Percentiles rank a stretch among this genome's conserved stretches.
Evolutionary conservation across 2,329 filamentous ascomycete species (phyloP).

Genomic region (Aspergillus pseudotamarii): DNA sequence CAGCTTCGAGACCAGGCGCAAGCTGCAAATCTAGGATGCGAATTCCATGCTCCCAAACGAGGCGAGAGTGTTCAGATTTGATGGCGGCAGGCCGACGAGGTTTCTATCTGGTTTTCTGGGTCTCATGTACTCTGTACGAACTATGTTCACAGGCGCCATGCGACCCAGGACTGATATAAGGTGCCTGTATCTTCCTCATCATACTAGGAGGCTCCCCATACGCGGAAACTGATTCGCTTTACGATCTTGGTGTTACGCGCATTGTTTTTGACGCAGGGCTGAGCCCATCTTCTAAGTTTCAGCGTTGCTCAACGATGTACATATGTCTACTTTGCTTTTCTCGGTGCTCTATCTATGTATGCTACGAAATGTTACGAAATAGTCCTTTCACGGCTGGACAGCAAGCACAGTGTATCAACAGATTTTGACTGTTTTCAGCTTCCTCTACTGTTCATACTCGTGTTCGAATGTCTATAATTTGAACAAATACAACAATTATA

Average conservation of each 20-base stretch:
- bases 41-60: slow-evolving; percentile 71
- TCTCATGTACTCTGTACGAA: not conserved
- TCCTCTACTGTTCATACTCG: not conserved
- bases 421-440: not conserved
- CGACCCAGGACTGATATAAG: not conserved
- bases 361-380: not conserved
- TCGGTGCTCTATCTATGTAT: not conserved
- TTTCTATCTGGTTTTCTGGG: not conserved
- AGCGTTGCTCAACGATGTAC: not conserved
- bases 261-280: not conserved
- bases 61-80: slow-evolving; percentile 60
- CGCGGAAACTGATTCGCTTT: not conserved
- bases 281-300: not conserved
- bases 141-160: not conserved
- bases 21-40: slow-evolving; percentile 70
- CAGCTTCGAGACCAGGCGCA: slow-evolving; percentile 70
- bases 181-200: not conserved
- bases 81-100: not conserved
- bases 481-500: not conserved
- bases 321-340: not conserved
- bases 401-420: not conserved
- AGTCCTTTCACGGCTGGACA: not conserved
- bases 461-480: not conserved
- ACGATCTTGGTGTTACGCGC: not conserved
- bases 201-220: not conserved